Evolutionary conservation across 805 yeast species (phyloP).

Genomic region (Huiozyma naganishii): DNA sequence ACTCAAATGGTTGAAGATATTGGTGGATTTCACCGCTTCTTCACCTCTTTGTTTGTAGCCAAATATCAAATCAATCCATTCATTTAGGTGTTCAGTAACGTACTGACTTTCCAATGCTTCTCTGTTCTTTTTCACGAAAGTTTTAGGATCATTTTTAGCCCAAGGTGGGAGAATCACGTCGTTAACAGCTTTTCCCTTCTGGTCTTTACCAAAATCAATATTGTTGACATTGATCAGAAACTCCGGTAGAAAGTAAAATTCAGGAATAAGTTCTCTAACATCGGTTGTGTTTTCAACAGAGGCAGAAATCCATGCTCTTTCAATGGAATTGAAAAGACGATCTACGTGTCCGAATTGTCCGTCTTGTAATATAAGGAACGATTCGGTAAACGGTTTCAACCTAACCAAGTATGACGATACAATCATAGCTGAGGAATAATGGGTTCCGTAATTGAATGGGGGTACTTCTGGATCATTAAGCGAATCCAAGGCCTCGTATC

Average conservation of each 20-base stretch:
- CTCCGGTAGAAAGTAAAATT: slow-evolving; percentile 74
- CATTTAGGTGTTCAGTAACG: slow-evolving; percentile 64
- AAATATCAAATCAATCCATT: slow-evolving; percentile 80
- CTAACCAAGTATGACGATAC: slow-evolving; percentile 73
- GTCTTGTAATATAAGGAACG: slow-evolving; percentile 70
- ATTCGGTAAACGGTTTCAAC: slow-evolving; percentile 68
- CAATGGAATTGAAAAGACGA: slow-evolving; percentile 61
- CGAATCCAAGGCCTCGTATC: slow-evolving; percentile 61
- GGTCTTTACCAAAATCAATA: slow-evolving; percentile 61
- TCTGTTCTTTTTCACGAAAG: slow-evolving; percentile 64
- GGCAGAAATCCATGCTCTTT: slow-evolving; percentile 75
- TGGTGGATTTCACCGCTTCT: slow-evolving; percentile 53
- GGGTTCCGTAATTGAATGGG: slow-evolving; percentile 88
- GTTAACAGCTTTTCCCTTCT: slow-evolving; percentile 43
- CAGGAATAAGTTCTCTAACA: slow-evolving; percentile 81
- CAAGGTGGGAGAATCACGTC: slow-evolving; percentile 72
- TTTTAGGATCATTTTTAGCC: slow-evolving; percentile 69
- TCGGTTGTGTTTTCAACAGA: slow-evolving; percentile 74
- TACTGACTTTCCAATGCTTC: slow-evolving; percentile 77
- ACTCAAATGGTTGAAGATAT: slow-evolving; percentile 76
- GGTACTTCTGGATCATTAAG: slow-evolving; percentile 50
- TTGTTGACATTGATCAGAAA: slow-evolving; percentile 55
- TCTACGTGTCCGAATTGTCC: slow-evolving; percentile 88
- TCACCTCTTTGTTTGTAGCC: slow-evolving; percentile 71
- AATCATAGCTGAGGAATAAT: slow-evolving; percentile 89